Evolutionary conservation across 148 eudicot genomes (phyloP), one percentile per base, ranked within the genome.

Genomic region (Rhododendron molle): DNA sequence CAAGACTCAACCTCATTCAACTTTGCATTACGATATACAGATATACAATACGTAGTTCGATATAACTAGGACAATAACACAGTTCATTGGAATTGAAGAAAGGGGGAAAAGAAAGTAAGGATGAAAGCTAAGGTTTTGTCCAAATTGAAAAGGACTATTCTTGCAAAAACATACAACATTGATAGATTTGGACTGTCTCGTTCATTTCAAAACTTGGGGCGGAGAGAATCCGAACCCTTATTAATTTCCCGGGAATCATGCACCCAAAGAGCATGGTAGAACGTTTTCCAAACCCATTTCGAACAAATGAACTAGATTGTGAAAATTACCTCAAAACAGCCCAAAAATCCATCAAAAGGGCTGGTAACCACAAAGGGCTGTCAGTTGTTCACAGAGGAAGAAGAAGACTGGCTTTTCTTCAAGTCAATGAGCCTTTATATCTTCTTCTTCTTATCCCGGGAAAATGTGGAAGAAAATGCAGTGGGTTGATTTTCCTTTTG

Each of bases 241-340:
- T 11, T 13, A 50, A 2, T 83, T 47, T 72, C 85, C 78, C 32
- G 44, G 44, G 18, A 83, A 72, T 54, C 54, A 44, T 67, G 67
- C 76, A 62, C 77, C 16, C 20, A 67, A 11, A 34, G 30, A 49
- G 43, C 43, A 26, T 9, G 34, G 11, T 81, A 9, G 28, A 54
- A 52, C 30, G 43, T 15, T 40, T 32, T 32, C 62, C 23, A 20
- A 46, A 40, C 44, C 54, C 26, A 83, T 32, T 83, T 73, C 78
- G 49, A 83, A 32, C 36, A 71, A 28, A 69, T 5, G 18, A 32
- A 38, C 32, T 16, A 38, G 77, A 56, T 54, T 65, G 52, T 5
- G 84, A 83, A 26, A 40, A 9, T 65, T 83, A 67, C 84, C 85
- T 83, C 65, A 58, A 71, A 71, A 46, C 62, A 71, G 62, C 85